Evolutionary conservation across 192 early-diverging fungal genomes (phyloP).

Genomic region (Coemansia sp.): DNA sequence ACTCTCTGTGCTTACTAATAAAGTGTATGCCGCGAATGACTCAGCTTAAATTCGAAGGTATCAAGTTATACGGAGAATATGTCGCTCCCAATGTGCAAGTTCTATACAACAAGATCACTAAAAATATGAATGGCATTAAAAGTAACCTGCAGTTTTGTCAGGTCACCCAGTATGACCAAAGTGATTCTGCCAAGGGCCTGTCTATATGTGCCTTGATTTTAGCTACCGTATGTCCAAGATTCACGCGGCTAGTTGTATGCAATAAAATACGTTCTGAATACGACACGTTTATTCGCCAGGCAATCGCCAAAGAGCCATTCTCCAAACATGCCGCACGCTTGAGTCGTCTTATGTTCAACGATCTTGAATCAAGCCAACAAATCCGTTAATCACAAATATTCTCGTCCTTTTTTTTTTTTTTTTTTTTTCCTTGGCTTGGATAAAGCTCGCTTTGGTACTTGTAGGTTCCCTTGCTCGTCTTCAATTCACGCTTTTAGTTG

Average conservation of each 20-base stretch:
- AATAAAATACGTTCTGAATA: background rate
- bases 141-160: background rate
- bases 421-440: constrained; percentile 9
- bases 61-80: background rate
- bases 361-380: background rate
- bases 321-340: background rate
- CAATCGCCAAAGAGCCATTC: background rate
- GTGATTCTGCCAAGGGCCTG: background rate
- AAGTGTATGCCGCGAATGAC: background rate
- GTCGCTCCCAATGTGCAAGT: background rate
- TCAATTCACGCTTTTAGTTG: background rate
- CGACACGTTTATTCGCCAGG: background rate
- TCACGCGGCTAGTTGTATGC: background rate
- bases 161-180: background rate
- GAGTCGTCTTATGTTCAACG: background rate
- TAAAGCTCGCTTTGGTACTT: background rate
- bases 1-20: background rate
- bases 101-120: background rate
- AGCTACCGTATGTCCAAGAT: background rate
- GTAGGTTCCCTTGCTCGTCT: background rate
- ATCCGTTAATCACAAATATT: background rate
- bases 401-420: background rate
- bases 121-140: background rate
- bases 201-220: background rate
- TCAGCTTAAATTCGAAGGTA: background rate